Base-by-base conservation (phyloP, 2,329 filamentous ascomycete species). In the Trichoderma gracile region DNA sequence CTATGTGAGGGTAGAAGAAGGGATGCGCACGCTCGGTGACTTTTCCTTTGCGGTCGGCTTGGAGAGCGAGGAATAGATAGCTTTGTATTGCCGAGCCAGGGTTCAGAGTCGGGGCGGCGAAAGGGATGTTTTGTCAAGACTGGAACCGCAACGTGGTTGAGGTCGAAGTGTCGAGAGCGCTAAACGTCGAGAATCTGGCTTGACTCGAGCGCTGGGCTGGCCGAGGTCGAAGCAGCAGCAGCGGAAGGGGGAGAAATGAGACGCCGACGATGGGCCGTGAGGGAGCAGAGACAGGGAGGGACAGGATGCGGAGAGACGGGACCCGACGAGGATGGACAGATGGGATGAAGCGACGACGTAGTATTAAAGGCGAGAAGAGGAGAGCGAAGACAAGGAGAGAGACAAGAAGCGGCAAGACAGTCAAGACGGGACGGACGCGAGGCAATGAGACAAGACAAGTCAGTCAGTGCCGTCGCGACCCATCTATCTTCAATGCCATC, bases 91-190 rank as follows among this genome's bases (percentile, higher is more conserved):
- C 57, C 12, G 25, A 46, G 45, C 21, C 4, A 9, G 49, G 54
- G 21, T 25, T 19, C 12, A 12, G 46, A n/a, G 42, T 21, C 52
- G 52, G 21, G 23, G 46, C 38, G 21, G 33, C 30, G 45, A 42
- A 19, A 30, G 54, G n/a, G 42, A 47, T 8, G 9, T 5, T n/a
- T n/a, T 45, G 14, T 23, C 27, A 12, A 23, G 27, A 33, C 50
- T 25, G 49, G 38, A 21, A 17, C 25, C 49, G 49, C 40, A 40
- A 38, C 4, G 33, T 38, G 25, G 47, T 27, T 38, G 49, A 53
- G 53, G 46, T 53, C 25, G 58, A 61, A n/a, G 30, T 33, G 46
- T 46, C 38, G 59, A 61, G n/a, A 61, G 57, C 57, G 57, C 54
- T 33, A 46, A 46, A 46, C 1, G 53, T 17, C 54, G 15, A 43